These are phyloP conservation scores for Hypsizygus ulmarius DNA, from an alignment of 1,284 basidiomycete species.

Conservation along the genomic window DNA sequence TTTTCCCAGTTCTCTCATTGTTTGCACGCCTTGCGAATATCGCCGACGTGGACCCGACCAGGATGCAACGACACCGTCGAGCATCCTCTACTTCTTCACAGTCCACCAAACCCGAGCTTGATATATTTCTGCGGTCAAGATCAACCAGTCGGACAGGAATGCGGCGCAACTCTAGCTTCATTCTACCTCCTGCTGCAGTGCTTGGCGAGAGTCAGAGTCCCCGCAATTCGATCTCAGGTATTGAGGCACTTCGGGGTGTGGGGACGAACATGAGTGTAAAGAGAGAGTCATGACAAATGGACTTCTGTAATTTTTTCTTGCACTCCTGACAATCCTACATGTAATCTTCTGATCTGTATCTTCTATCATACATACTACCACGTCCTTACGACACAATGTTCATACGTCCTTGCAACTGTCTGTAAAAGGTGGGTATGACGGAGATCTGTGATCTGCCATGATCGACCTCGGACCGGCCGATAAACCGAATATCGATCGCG, in stretches of 20 bases:
- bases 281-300: background rate
- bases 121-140: constrained; percentile 34
- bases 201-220: constrained; percentile 11
- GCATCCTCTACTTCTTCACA: constrained; percentile 65
- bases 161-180: constrained; percentile 37
- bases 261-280: background rate
- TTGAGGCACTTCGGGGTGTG: constrained; percentile 20
- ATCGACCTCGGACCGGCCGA: constrained; percentile 11
- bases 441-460: too few relatives aligned
- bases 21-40: constrained; percentile 72
- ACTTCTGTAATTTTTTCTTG: background rate
- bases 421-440: too few relatives aligned
- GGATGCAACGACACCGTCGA: constrained; percentile 70
- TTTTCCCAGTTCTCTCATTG: constrained; percentile 58
- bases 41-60: constrained; percentile 66
- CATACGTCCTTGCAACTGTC: too few relatives aligned
- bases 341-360: too few relatives aligned
- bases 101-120: constrained; percentile 32
- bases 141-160: constrained; percentile 57
- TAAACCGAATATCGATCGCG: constrained; percentile 5
- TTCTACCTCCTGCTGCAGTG: constrained; percentile 16
- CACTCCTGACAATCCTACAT: too few relatives aligned
- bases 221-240: constrained; percentile 23
- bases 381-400: too few relatives aligned
- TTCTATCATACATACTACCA: too few relatives aligned